Evolutionary conservation across 306 rosid genomes (phyloP).

Genomic region (Malus fusca): DNA sequence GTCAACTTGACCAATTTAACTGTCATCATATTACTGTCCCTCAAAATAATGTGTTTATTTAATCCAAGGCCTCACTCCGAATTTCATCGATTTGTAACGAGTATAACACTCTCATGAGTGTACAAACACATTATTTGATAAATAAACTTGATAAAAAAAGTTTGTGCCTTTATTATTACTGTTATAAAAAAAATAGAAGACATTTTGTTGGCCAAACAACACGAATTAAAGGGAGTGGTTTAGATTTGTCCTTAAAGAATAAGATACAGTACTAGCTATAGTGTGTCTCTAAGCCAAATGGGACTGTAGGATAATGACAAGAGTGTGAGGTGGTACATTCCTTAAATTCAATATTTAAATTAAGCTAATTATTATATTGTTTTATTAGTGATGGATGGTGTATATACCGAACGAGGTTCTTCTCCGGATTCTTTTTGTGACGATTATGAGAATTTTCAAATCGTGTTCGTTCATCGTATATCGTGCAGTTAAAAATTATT

Average conservation of each 20-base stretch:
- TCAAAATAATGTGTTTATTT: too few species aligned
- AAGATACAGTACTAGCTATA: neutral
- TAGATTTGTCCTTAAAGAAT: neutral
- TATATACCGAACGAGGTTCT: neutral
- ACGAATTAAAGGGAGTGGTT: neutral
- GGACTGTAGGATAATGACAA: neutral
- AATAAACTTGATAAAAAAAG: too few species aligned
- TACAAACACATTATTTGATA: too few species aligned
- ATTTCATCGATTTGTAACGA: too few species aligned
- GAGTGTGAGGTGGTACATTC: neutral
- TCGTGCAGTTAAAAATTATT: too few species aligned
- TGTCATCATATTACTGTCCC: too few species aligned
- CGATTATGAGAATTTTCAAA: too few species aligned
- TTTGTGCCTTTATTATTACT: neutral
- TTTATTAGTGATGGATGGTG: neutral
- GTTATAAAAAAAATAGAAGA: neutral
- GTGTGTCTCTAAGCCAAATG: neutral
- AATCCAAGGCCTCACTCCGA: too few species aligned
- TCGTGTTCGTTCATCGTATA: accelerated
- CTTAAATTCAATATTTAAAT: neutral
- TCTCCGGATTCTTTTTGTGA: too few species aligned
- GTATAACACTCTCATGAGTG: too few species aligned
- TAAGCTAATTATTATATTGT: neutral
- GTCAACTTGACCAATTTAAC: too few species aligned
- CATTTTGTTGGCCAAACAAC: neutral